phyloP scores from a whole-genome alignment of 2,329 filamentous ascomycete species.

The Aspergillus luchuensis region DNA sequence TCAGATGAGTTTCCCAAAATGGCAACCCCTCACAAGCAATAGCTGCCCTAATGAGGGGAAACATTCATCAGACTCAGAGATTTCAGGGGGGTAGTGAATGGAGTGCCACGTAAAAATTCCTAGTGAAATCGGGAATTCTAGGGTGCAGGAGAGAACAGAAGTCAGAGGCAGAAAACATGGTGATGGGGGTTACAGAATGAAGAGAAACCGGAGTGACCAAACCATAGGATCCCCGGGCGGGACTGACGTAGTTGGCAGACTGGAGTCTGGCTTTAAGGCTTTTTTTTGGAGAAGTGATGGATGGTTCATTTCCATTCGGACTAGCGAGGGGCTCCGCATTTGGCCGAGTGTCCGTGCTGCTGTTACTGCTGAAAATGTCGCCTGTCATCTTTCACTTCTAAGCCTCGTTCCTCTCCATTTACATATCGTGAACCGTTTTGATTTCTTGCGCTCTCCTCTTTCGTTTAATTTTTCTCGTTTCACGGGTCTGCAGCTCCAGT shows the following conservation, averaged over 20 bases:
- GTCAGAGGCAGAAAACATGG: no score
- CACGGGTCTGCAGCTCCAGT: not conserved
- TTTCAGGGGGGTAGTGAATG: not conserved
- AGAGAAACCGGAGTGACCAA: no score
- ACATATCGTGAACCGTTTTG: not conserved
- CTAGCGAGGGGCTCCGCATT: slow-evolving; percentile 29
- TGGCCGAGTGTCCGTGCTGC: slow-evolving; percentile 21
- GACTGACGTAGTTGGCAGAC: no score
- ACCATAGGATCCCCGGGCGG: no score
- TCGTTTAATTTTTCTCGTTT: not conserved
- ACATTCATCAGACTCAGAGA: not conserved
- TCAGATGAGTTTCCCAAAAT: not conserved
- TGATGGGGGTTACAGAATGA: no score
- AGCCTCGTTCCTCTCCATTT: not conserved
- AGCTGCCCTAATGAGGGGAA: not conserved
- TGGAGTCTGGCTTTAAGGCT: no score
- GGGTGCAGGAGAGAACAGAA: no score
- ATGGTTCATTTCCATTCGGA: not conserved
- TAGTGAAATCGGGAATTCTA: no score
- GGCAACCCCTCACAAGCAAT: not conserved
- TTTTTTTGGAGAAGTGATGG: not conserved
- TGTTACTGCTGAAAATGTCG: slow-evolving; percentile 14
- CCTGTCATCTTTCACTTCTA: slow-evolving; percentile 4
- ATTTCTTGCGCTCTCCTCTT: not conserved
- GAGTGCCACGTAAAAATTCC: not conserved